Conservation (phyloP, 345 rosid genomes). For the Turritis glabra region DNA sequence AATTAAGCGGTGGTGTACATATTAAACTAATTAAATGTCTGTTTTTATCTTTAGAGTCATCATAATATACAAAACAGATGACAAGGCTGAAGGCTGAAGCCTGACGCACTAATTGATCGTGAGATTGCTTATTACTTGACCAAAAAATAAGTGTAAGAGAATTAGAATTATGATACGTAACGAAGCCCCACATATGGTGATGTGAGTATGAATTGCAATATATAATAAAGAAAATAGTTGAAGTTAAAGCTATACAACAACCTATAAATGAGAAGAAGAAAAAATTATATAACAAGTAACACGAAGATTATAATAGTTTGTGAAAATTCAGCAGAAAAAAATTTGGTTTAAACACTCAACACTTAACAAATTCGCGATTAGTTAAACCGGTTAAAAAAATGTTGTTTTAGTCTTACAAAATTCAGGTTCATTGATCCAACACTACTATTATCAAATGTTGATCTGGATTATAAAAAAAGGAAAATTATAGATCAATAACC, state of each 20-base stretch:
- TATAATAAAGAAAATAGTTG: background rate
- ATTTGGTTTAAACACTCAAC: background rate
- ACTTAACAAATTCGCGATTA: background rate
- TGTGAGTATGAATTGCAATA: background rate
- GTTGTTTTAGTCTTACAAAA: background rate
- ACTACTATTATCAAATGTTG: background rate
- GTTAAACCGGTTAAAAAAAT: background rate
- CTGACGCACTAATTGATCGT: constrained; percentile 26
- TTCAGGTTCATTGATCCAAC: background rate
- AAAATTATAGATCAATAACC: too few relatives aligned
- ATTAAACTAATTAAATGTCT: constrained; percentile 3
- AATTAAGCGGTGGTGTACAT: constrained; percentile 22
- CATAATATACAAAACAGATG: background rate
- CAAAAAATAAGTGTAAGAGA: background rate
- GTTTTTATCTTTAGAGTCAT: background rate
- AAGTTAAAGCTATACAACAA: background rate
- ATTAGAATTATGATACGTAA: constrained; percentile 1
- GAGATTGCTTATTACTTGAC: background rate
- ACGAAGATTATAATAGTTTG: background rate
- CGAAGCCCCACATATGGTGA: background rate
- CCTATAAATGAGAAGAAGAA: background rate
- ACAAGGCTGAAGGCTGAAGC: background rate
- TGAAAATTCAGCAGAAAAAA: background rate
- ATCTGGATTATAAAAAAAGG: too few relatives aligned
- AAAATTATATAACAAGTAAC: background rate